Conservation (phyloP, 495 filamentous ascomycete species). For the Aspergillus affinis region DNA sequence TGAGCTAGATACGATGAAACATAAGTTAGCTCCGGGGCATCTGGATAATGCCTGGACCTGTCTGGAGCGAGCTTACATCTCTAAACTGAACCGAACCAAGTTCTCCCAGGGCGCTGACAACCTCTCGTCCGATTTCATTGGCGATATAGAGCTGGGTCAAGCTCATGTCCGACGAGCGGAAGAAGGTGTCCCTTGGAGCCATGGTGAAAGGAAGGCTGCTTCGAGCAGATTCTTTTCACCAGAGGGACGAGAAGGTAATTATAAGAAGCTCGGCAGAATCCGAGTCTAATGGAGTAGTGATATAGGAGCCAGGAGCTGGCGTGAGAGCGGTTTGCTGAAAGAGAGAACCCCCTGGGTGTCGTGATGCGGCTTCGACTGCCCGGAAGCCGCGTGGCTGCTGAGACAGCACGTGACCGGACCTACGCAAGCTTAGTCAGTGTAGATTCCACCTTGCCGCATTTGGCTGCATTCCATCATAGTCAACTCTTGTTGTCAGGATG, state of each 20-base stretch:
- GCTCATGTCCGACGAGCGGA: slow-evolving; percentile 99
- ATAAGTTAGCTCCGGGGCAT: slow-evolving; percentile 14
- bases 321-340: slow-evolving; percentile 1
- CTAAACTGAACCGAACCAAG: slow-evolving; percentile 93
- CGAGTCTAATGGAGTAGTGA: slow-evolving; percentile 8
- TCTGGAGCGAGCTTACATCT: slow-evolving; percentile 66
- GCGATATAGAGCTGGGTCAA: slow-evolving; percentile 99
- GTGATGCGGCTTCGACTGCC: slow-evolving; percentile 14
- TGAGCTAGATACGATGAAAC: slow-evolving; percentile 60
- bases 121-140: slow-evolving; percentile 97
- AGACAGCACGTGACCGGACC: slow-evolving; percentile 12
- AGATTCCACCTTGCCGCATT: background rate
- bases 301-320: slow-evolving; percentile 7
- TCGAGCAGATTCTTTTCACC: slow-evolving; percentile 32
- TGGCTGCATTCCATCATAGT: background rate
- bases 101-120: slow-evolving; percentile 94
- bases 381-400: slow-evolving; percentile 27
- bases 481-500: too few species aligned
- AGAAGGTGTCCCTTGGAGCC: slow-evolving; percentile 81
- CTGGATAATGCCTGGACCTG: background rate
- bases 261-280: slow-evolving; percentile 2
- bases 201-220: slow-evolving; percentile 39
- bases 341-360: slow-evolving; percentile 7
- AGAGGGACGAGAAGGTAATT: slow-evolving; percentile 14
- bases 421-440: background rate